These are phyloP conservation scores for Ambrosia artemisiifolia DNA, from an alignment of 129 eudicot species.

Conservation along the genomic window DNA sequence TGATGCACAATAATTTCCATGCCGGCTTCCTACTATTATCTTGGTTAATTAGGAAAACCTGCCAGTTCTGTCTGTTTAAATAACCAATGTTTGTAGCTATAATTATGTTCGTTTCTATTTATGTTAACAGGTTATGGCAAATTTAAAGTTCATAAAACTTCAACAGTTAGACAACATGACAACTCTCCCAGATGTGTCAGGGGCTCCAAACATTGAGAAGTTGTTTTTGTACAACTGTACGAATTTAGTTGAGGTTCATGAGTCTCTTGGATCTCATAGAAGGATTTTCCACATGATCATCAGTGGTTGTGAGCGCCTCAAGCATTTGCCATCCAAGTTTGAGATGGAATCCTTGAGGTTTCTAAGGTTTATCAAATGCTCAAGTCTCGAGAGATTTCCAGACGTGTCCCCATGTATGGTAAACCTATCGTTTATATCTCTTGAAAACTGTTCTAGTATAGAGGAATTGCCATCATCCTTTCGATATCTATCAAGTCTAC, in stretches of 20 bases:
- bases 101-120: not conserved
- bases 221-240: not conserved
- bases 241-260: not conserved
- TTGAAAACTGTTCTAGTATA: not conserved
- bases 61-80: too few species aligned
- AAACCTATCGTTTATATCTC: not conserved
- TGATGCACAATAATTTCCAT: too few species aligned
- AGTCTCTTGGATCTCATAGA: too few species aligned
- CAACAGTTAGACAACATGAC: not conserved
- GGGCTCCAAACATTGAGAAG: constrained; percentile 6
- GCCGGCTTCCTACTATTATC: too few species aligned
- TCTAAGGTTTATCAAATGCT: not conserved
- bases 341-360: not conserved
- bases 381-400: not conserved
- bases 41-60: too few species aligned
- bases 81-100: not conserved
- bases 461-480: not conserved
- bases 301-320: too few species aligned
- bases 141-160: not conserved
- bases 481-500: not conserved
- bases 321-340: too few species aligned
- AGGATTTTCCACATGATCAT: too few species aligned
- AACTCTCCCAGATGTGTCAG: not conserved
- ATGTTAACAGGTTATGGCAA: not conserved
- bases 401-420: too few species aligned